Evolutionary conservation across 176 grass and related monocot genomes (phyloP).

Genomic region (Aegilops sharonensis): DNA sequence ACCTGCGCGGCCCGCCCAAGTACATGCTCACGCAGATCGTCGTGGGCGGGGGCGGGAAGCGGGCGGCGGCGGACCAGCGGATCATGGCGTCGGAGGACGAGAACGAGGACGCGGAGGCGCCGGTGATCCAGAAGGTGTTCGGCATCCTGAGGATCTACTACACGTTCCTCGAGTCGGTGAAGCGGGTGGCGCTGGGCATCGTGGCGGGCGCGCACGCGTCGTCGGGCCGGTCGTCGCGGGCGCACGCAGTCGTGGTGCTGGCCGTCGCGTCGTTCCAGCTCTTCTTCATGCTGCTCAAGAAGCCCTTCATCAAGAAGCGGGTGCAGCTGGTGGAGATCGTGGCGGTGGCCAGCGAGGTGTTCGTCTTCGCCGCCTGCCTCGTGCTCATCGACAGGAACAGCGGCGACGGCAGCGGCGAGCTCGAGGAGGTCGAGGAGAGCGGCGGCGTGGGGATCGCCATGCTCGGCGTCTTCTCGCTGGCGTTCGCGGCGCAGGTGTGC

Average conservation of each 20-base stretch:
- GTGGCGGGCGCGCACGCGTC: conserved; percentile 65
- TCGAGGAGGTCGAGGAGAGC: conserved; percentile 9
- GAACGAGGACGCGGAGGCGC: conserved; percentile 67
- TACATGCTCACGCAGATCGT: conserved; percentile 71
- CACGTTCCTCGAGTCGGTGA: conserved; percentile 58
- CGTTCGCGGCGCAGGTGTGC: conserved; percentile 59
- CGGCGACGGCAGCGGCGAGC: background rate
- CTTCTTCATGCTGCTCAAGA: conserved; percentile 60
- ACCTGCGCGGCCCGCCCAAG: conserved; percentile 83
- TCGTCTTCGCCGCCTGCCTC: conserved; percentile 69
- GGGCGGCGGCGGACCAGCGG: conserved; percentile 37
- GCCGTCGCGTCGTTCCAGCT: conserved; percentile 74
- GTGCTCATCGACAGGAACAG: conserved; percentile 37
- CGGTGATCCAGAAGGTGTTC: conserved; percentile 61
- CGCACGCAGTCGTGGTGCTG: conserved; percentile 38
- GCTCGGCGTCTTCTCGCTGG: conserved; percentile 49
- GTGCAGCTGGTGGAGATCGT: conserved; percentile 87
- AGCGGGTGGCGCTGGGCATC: conserved; percentile 72
- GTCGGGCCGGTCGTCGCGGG: conserved; percentile 38
- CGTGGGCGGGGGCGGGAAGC: conserved; percentile 20
- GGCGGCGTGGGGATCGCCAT: conserved; percentile 59
- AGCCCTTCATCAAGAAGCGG: conserved; percentile 90
- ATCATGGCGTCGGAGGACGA: conserved; percentile 78
- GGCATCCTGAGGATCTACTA: conserved; percentile 74
- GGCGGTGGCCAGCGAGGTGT: conserved; percentile 60